Base-by-base conservation (phyloP, 805 yeast genomes). In the Ogataea glucozyma region DNA sequence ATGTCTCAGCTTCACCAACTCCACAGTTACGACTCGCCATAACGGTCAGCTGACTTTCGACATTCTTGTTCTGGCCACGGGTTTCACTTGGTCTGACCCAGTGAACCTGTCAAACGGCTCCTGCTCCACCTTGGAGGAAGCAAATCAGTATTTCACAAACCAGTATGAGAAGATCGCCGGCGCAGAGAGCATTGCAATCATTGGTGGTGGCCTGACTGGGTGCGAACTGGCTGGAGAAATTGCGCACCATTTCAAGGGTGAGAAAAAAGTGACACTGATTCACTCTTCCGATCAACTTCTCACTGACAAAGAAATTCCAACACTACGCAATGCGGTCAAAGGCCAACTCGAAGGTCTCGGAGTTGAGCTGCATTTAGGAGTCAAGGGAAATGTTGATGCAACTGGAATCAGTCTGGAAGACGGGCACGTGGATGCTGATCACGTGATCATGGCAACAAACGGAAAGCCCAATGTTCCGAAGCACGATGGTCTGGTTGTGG, bases 201-300 rank as follows among this genome's bases (percentile, higher is more conserved):
- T 64, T 13, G 70, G 70, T 27, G 69, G 66, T 16, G 70, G 69
- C 2, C 52, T 56, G 38, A 53, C 50, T 17, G 66, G 60, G 22
- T 47, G 47, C 16, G 70, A 66, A 43, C 26, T 65, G 2, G 57
- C 52, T 9, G 71, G 71, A 22, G 70, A 66, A 40, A 20, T 65
- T 4, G 49, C 57, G 3, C 41, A 48, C 39, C 36, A 41, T 3
- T 66, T 48, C 41, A 29, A 41, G 9, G 35, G 40, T 1, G 49
- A 36, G 16, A 63, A 62, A 46, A 50, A 41, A 16, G 19, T 62
- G 26, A 52, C 56, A 12, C 8, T 60, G 26, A 37, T 61, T 17
- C 66, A 62, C 22, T 49, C 56, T 12, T 21, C 40, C 5, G 40
- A 46, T 3, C 24, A 41, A 13, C 29, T 58, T 6, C 40, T 53